phyloP scores from a whole-genome alignment of 345 rosid genomes.

The Firmiana major region DNA sequence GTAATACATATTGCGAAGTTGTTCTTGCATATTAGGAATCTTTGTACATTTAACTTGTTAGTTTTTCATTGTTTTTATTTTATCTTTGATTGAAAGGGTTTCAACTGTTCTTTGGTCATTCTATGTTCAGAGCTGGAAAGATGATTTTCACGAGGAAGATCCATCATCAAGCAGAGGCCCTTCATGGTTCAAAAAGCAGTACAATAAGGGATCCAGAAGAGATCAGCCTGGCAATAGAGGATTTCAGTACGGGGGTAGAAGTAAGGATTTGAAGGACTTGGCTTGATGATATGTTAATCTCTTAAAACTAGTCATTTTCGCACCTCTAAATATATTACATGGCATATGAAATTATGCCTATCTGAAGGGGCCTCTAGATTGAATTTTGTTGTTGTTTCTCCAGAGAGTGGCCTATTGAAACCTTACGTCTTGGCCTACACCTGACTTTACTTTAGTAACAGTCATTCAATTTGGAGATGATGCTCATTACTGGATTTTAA shows the following conservation, averaged over 20 bases:
- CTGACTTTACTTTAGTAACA: not conserved
- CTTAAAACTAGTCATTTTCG: not conserved
- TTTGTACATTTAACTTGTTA: not conserved
- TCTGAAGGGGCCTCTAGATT: not conserved
- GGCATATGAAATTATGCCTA: not conserved
- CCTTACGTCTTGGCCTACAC: not conserved
- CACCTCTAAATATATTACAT: not conserved
- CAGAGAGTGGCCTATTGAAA: not conserved
- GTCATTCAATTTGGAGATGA: not conserved
- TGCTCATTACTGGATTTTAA: not conserved
- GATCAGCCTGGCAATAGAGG: slow-evolving; percentile 37
- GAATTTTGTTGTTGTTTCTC: not conserved
- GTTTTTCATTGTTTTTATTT: not conserved
- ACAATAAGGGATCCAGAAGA: slow-evolving; percentile 39
- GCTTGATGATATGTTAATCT: slow-evolving; percentile 1
- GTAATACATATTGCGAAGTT: not conserved
- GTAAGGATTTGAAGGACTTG: slow-evolving; percentile 41
- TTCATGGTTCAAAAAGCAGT: slow-evolving; percentile 62
- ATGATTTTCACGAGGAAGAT: slow-evolving; percentile 45
- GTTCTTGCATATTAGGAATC: not conserved
- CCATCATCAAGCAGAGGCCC: slow-evolving; percentile 42
- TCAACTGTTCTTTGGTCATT: slow-evolving; percentile 6
- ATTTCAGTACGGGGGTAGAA: slow-evolving; percentile 32
- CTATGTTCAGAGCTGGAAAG: slow-evolving; percentile 47
- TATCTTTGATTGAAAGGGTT: not conserved